Conservation (phyloP, 2,329 filamentous ascomycete genomes). For the Fusarium heterosporum region DNA sequence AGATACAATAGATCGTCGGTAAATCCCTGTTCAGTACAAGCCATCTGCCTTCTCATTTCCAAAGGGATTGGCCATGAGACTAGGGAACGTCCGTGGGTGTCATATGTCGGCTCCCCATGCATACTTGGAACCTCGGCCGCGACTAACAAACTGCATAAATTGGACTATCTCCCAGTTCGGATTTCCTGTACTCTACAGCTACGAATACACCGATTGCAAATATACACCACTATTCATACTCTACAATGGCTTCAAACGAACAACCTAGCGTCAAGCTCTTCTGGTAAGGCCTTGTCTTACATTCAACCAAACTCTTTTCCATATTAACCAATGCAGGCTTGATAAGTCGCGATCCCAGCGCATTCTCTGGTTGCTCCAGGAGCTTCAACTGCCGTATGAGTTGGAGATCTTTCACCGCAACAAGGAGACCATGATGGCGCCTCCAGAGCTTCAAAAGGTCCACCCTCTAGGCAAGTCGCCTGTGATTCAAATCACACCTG, state of each 20-base stretch:
- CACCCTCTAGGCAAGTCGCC: conserved; percentile 92
- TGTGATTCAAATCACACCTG: conserved; percentile 72
- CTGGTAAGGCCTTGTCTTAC: conserved; percentile 61
- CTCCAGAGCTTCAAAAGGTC: conserved; percentile 78
- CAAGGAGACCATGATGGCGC: conserved; percentile 73
- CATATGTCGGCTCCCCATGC: conserved; percentile 11
- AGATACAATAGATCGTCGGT: too few species aligned
- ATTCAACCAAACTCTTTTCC: not conserved
- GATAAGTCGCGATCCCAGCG: conserved; percentile 85
- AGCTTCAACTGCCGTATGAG: conserved; percentile 82
- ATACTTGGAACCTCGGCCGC: conserved; percentile 25
- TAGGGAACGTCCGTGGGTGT: not conserved
- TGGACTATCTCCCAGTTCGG: not conserved
- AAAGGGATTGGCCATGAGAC: too few species aligned
- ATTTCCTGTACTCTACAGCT: not conserved
- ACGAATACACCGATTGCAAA: not conserved
- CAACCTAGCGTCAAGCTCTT: conserved; percentile 71
- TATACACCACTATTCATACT: not conserved
- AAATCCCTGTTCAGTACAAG: too few species aligned
- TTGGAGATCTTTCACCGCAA: conserved; percentile 82
- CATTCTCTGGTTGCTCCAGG: conserved; percentile 87
- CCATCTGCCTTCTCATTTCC: too few species aligned
- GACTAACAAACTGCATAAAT: conserved; percentile 22
- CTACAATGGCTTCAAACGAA: conserved; percentile 47
- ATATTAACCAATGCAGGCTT: conserved; percentile 68